Evolutionary conservation across 306 rosid species (phyloP).

Genomic region (Castanea mollissima): DNA sequence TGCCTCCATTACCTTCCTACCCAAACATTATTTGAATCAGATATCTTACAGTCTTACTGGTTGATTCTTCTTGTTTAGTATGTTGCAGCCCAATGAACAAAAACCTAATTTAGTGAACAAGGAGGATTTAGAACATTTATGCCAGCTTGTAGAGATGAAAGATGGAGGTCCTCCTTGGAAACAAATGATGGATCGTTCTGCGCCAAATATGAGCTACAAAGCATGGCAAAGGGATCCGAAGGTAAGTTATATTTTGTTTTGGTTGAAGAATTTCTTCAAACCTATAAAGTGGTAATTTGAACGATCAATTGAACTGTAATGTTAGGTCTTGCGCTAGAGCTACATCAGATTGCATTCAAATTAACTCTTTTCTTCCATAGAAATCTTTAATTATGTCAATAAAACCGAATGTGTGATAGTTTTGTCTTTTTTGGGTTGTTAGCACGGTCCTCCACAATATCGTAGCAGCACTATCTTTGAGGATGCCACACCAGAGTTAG

Average conservation of each 20-base stretch:
- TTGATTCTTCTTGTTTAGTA: conserved; percentile 6
- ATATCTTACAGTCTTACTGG: conserved; percentile 13
- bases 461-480: conserved; percentile 56
- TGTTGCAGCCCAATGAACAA: conserved; percentile 12
- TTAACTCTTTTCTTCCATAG: neutral
- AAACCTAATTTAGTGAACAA: conserved; percentile 17
- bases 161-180: conserved; percentile 64
- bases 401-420: neutral
- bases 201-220: conserved; percentile 50
- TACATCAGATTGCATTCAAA: neutral
- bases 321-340: neutral
- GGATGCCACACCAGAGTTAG: conserved; percentile 62
- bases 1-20: too few relatives aligned
- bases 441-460: conserved; percentile 61
- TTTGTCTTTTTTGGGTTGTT: conserved; percentile 14
- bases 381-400: neutral
- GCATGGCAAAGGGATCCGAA: conserved; percentile 62
- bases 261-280: neutral
- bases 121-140: conserved; percentile 41
- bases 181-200: conserved; percentile 52
- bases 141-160: conserved; percentile 50
- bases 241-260: conserved; percentile 20
- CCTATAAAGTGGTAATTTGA: neutral
- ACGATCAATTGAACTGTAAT: neutral
- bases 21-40: neutral